These are phyloP conservation scores for Hysterium pulicare DNA, from an alignment of 2,329 filamentous ascomycete species.

Conservation along the genomic window DNA sequence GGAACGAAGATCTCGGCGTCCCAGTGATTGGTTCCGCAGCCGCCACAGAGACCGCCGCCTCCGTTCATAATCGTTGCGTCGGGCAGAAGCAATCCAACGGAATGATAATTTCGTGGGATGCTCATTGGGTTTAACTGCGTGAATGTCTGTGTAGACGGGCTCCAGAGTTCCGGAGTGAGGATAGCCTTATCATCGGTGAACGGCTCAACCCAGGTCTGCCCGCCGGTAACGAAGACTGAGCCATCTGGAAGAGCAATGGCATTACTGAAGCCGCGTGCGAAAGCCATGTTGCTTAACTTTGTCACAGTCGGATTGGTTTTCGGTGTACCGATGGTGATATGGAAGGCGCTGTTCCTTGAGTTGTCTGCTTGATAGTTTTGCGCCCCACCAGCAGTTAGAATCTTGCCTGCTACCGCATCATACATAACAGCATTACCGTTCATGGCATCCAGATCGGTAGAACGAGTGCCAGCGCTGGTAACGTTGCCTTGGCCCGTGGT, in stretches of 20 bases:
- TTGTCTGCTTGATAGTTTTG: slow-evolving; percentile 44
- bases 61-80: slow-evolving; percentile 5
- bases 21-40: slow-evolving; percentile 49
- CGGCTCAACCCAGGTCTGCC: slow-evolving; percentile 13
- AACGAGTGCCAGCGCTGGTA: slow-evolving; percentile 43
- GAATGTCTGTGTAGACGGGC: slow-evolving; percentile 14
- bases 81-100: slow-evolving; percentile 4
- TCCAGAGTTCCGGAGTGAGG: slow-evolving; percentile 15
- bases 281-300: slow-evolving; percentile 23
- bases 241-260: slow-evolving; percentile 32
- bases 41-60: slow-evolving; percentile 35
- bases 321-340: slow-evolving; percentile 48
- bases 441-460: slow-evolving; percentile 51
- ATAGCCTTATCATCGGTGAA: slow-evolving; percentile 16
- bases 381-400: slow-evolving; percentile 52
- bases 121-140: slow-evolving; percentile 7
- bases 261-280: slow-evolving; percentile 24
- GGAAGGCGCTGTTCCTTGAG: slow-evolving; percentile 45
- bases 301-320: slow-evolving; percentile 17
- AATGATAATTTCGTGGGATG: slow-evolving; percentile 7
- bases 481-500: slow-evolving; percentile 42
- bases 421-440: slow-evolving; percentile 57
- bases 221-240: slow-evolving; percentile 34
- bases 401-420: slow-evolving; percentile 54
- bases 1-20: slow-evolving; percentile 57